phyloP scores from a whole-genome alignment of 768 basidiomycete genomes.

The Leucocoprinus birnbaumii region DNA sequence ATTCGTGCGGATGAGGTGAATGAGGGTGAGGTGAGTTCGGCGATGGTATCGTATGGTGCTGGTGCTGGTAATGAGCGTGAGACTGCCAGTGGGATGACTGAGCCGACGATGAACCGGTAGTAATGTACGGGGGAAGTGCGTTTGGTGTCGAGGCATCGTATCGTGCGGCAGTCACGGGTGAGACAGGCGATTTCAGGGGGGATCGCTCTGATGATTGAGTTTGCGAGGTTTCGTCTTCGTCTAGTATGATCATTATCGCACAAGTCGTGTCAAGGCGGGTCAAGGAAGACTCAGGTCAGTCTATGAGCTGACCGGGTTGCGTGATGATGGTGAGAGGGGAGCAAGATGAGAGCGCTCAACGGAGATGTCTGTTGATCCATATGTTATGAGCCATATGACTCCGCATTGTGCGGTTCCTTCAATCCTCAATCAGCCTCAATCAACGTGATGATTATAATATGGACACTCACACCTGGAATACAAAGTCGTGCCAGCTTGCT shows the following conservation, averaged over 20 bases:
- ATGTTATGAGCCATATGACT: too few species aligned
- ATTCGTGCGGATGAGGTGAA: not conserved
- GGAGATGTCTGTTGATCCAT: too few species aligned
- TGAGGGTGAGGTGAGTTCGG: not conserved
- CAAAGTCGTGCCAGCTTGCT: too few species aligned
- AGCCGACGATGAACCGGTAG: not conserved
- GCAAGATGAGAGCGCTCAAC: too few species aligned
- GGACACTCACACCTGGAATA: too few species aligned
- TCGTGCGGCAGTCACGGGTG: not conserved
- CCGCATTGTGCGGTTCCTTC: too few species aligned
- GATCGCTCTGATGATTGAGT: constrained; percentile 18
- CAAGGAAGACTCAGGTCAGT: too few species aligned
- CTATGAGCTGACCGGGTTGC: not conserved
- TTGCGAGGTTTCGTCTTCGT: not conserved
- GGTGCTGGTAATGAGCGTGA: not conserved
- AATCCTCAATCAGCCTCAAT: too few species aligned
- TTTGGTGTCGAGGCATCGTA: not conserved
- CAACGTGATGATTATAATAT: too few species aligned
- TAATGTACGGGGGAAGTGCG: too few species aligned
- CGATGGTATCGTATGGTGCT: not conserved
- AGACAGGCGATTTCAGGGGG: constrained; percentile 17
- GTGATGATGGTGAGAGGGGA: not conserved
- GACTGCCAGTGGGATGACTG: too few species aligned
- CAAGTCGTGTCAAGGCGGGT: not conserved
- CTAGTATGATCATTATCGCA: constrained; percentile 13